Conservation (phyloP, 495 filamentous ascomycete species). For the Baudoinia panamericana region DNA sequence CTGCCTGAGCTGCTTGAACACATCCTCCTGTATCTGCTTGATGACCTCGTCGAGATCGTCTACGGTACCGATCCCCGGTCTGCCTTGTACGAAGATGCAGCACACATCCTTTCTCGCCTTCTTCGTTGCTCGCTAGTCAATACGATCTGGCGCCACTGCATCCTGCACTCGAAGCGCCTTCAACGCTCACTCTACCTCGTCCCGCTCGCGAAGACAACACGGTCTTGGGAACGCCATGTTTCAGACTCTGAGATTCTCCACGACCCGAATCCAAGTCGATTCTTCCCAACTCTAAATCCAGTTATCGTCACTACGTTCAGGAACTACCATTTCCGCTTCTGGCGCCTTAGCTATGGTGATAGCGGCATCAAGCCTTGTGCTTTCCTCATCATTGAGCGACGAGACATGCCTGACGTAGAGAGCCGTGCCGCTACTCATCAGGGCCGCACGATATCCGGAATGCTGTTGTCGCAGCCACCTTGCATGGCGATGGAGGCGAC, state of each 20-base stretch:
- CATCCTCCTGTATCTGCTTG: slow-evolving; percentile 6
- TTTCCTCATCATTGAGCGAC: slow-evolving; percentile 13
- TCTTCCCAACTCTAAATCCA: slow-evolving; percentile 12
- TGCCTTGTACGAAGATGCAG: background rate
- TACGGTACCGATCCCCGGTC: slow-evolving; percentile 16
- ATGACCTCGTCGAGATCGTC: background rate
- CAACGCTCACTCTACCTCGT: slow-evolving; percentile 14
- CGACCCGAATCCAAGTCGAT: background rate
- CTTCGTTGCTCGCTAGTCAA: slow-evolving; percentile 15
- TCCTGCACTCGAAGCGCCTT: slow-evolving; percentile 7
- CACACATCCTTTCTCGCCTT: slow-evolving; percentile 3
- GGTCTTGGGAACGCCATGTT: too few species aligned
- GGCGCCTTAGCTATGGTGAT: slow-evolving; percentile 9
- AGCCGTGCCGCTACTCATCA: background rate
- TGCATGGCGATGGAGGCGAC: slow-evolving; percentile 11
- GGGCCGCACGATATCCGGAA: slow-evolving; percentile 7
- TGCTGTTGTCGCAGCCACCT: slow-evolving; percentile 18
- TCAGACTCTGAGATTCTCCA: too few species aligned
- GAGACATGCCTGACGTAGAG: slow-evolving; percentile 8
- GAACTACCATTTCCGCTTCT: slow-evolving; percentile 16
- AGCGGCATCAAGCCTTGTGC: slow-evolving; percentile 9
- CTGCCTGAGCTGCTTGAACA: slow-evolving; percentile 15
- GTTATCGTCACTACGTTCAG: slow-evolving; percentile 13
- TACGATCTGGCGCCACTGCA: slow-evolving; percentile 9
- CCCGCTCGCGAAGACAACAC: background rate